These are phyloP conservation scores for Eutrema heterophyllum DNA, from an alignment of 345 rosid genomes.

Conservation along the genomic window DNA sequence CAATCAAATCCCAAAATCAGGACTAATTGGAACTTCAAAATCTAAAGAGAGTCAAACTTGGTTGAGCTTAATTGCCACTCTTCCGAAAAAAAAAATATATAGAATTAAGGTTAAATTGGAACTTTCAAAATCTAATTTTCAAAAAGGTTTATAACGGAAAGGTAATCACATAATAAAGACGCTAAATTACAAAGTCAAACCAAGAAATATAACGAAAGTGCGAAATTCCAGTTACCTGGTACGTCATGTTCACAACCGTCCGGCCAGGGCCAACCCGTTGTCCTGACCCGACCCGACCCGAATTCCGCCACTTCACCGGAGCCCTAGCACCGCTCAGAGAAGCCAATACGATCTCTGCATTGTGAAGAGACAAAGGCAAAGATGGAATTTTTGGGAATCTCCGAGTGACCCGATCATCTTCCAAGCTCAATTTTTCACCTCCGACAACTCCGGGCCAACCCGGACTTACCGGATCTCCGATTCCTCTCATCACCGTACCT, in stretches of 20 bases:
- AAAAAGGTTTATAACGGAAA: background rate
- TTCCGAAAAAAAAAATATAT: background rate
- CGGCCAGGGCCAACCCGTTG: conserved; percentile 69
- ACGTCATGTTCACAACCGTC: conserved; percentile 62
- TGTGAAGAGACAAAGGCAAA: conserved; percentile 64
- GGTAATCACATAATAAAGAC: background rate
- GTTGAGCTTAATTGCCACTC: background rate
- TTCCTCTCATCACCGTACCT: conserved; percentile 91
- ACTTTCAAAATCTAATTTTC: background rate
- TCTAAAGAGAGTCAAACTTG: background rate
- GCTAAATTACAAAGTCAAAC: conserved; percentile 2
- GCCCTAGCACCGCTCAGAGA: conserved; percentile 52
- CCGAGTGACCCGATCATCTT: conserved; percentile 45
- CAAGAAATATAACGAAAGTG: conserved; percentile 9
- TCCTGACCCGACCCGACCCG: conserved; percentile 36
- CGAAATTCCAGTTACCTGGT: conserved; percentile 44
- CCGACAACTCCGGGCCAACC: conserved; percentile 83
- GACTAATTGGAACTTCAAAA: background rate
- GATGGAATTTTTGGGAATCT: conserved; percentile 79
- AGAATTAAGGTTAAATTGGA: background rate
- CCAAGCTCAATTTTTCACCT: conserved; percentile 60
- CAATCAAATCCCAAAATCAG: background rate
- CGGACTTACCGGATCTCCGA: conserved; percentile 91
- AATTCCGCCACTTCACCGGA: conserved; percentile 57
- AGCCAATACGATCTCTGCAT: conserved; percentile 61